Evolutionary conservation across 139 green algal genomes (phyloP).

Genomic region (Asterochloris sp.): DNA sequence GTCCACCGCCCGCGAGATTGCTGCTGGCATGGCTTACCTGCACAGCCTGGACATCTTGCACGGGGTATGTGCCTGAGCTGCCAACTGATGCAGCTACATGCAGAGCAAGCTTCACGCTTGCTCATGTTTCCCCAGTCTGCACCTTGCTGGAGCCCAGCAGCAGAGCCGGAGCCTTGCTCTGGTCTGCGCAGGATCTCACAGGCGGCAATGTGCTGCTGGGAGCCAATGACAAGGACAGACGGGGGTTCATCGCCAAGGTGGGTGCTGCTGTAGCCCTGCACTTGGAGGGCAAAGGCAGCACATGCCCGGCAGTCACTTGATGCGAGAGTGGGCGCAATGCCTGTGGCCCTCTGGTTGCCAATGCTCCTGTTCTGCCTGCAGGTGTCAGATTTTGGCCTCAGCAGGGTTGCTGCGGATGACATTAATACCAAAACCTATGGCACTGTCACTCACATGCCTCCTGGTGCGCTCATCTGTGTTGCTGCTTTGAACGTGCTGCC

Average conservation of each 20-base stretch:
- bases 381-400: conserved; percentile 63
- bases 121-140: too few relatives aligned
- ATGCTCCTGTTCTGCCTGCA: not conserved
- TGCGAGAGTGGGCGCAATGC: too few relatives aligned
- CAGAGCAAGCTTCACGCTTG: too few relatives aligned
- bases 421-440: conserved; percentile 30
- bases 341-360: too few relatives aligned
- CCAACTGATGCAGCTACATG: too few relatives aligned
- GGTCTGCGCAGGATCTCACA: conserved; percentile 25
- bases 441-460: conserved; percentile 59
- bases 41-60: conserved; percentile 41
- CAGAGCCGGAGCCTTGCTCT: too few relatives aligned
- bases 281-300: not conserved
- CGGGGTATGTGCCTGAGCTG: not conserved
- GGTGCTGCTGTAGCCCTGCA: not conserved
- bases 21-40: conserved; percentile 41
- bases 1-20: conserved; percentile 27
- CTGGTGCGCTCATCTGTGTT: too few relatives aligned
- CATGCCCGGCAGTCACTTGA: too few relatives aligned
- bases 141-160: too few relatives aligned
- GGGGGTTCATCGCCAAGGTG: conserved; percentile 50
- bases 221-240: conserved; percentile 19
- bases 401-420: conserved; percentile 36
- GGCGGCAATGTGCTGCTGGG: conserved; percentile 48
- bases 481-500: too few relatives aligned